A percentile compares a stretch with the other conserved stretches of the same genome.
These are phyloP conservation scores for Westerdykella ornata DNA, from an alignment of 2,329 filamentous ascomycete species.

Conservation along the genomic window DNA sequence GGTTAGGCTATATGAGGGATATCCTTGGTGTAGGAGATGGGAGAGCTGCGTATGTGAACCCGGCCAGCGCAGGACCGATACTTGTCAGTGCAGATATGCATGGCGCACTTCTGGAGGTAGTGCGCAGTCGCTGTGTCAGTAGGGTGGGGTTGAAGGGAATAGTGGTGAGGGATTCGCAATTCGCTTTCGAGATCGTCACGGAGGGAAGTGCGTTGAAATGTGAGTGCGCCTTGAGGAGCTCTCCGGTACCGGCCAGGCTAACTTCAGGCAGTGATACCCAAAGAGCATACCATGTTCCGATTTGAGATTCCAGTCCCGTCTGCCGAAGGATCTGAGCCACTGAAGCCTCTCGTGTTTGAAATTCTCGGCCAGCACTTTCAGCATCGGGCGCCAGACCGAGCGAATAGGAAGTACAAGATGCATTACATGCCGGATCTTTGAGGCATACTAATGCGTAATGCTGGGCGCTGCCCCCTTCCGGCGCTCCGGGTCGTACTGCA, in stretches of 20 bases:
- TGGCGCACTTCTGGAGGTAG: conserved; percentile 75
- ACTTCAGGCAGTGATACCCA: conserved; percentile 58
- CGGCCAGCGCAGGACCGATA: conserved; percentile 59
- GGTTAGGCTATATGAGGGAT: conserved; percentile 79
- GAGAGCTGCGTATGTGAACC: conserved; percentile 46
- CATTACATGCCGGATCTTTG: conserved; percentile 71
- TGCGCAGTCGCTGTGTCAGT: conserved; percentile 70
- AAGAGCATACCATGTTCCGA: conserved; percentile 81
- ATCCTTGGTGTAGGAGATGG: conserved; percentile 56
- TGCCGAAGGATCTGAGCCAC: conserved; percentile 15
- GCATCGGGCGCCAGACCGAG: conserved; percentile 72
- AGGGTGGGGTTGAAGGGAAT: conserved; percentile 81
- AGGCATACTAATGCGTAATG: too few species aligned
- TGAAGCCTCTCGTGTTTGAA: conserved; percentile 64
- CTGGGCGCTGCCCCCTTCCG: too few species aligned
- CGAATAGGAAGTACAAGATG: conserved; percentile 85
- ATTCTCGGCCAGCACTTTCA: conserved; percentile 83
- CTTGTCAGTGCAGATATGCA: conserved; percentile 85
- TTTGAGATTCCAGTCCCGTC: conserved; percentile 57
- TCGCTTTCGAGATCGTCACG: conserved; percentile 79
- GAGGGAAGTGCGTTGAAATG: conserved; percentile 61
- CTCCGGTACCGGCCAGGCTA: too few species aligned
- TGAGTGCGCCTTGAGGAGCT: conserved; percentile 26
- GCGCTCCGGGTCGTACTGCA: too few species aligned
- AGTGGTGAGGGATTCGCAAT: conserved; percentile 81